Percentiles rank a stretch among this genome's conserved stretches.
Evolutionary conservation across 1,284 basidiomycete species (phyloP).

Genomic region (Malassezia sp.): DNA sequence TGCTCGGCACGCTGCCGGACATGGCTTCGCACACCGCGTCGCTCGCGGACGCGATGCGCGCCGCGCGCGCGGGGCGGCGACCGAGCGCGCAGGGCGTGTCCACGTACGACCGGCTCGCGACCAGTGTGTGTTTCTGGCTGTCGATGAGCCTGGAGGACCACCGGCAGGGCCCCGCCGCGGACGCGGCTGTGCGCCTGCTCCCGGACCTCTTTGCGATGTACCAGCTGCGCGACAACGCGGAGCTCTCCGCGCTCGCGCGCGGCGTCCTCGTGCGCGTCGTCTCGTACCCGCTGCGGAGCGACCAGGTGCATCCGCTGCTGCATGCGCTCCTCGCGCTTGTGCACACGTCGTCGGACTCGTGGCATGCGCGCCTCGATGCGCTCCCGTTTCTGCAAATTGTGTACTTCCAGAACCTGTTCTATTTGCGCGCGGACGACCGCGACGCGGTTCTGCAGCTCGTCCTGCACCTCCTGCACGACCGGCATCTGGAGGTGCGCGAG

Average conservation of each 20-base stretch:
- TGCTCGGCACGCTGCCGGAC: slow-evolving; percentile 49
- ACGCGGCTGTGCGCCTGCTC: slow-evolving; percentile 33
- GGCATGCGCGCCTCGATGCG: slow-evolving; percentile 37
- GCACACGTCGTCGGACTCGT: slow-evolving; percentile 28
- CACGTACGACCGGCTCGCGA: slow-evolving; percentile 36
- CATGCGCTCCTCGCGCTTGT: slow-evolving; percentile 29
- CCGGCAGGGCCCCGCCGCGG: slow-evolving; percentile 30
- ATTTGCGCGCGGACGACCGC: slow-evolving; percentile 19
- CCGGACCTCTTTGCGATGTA: slow-evolving; percentile 42
- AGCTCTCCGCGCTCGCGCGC: slow-evolving; percentile 29
- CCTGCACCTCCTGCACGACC: slow-evolving; percentile 31
- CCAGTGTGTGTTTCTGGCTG: slow-evolving; percentile 38
- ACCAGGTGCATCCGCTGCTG: slow-evolving; percentile 25
- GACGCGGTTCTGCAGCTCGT: slow-evolving; percentile 31
- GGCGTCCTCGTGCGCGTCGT: slow-evolving; percentile 34
- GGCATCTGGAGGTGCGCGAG: slow-evolving; percentile 42
- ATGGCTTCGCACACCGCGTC: slow-evolving; percentile 50
- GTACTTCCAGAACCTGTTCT: slow-evolving; percentile 44
- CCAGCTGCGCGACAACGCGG: slow-evolving; percentile 42
- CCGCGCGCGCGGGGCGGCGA: slow-evolving; percentile 41
- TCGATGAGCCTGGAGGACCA: slow-evolving; percentile 41
- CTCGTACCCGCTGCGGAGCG: slow-evolving; percentile 28
- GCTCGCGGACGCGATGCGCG: slow-evolving; percentile 49
- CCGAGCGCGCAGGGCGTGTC: slow-evolving; percentile 47
- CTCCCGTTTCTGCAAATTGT: slow-evolving; percentile 41